Base-by-base conservation (phyloP, 371 early-diverging fungal genomes). In the Lichtheimia hyalospora region DNA sequence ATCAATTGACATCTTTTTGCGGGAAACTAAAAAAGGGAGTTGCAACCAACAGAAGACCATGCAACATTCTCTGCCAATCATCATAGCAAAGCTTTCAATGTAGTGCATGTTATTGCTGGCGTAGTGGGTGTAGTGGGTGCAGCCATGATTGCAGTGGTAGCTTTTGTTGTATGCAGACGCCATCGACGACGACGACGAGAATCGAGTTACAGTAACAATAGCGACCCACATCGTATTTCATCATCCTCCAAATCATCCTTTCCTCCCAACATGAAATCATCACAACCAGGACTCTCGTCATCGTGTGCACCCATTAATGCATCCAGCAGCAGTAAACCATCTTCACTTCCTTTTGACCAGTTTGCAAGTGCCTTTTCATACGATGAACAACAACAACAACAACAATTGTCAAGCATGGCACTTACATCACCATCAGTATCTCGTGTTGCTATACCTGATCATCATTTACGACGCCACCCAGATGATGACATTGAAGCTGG, bases 41-140 rank as follows among this genome's bases (percentile, higher is more conserved):
- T 8, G 8, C 34, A 34, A 10, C 34, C 34, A 34, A 51, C 52
- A 21, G 25, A 21, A 51, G 21, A 8, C 14, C 46, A 46, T 46
- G 46, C 46, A 46, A 18, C 39, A 34, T 14, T 23, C 24, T 23
- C 50, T 15, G 42, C 21, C 2, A 23, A 5, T 7, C 21, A 27
- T n/a, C 56, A 55, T 25, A 51, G 40, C 40, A 24, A 51, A 40
- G 67, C 67, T 0, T 61, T 58, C 43, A 66, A 61, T 25, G 56
- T 62, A 0, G 59, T 62, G 14, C 67, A 66, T 52, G 62, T 66
- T 21, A 66, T 62, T 53, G 67, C 67, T n/a, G 67, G 62, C 21
- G 56, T 62, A 3, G 54, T 60, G 18, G 67, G 67, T 21, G 54
- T 61, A 5, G 28, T 66, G 6, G 61, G 55, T 10, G 60, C 56